Base-by-base conservation (phyloP, 305 asterid genomes). In the Solanum hybrid region DNA sequence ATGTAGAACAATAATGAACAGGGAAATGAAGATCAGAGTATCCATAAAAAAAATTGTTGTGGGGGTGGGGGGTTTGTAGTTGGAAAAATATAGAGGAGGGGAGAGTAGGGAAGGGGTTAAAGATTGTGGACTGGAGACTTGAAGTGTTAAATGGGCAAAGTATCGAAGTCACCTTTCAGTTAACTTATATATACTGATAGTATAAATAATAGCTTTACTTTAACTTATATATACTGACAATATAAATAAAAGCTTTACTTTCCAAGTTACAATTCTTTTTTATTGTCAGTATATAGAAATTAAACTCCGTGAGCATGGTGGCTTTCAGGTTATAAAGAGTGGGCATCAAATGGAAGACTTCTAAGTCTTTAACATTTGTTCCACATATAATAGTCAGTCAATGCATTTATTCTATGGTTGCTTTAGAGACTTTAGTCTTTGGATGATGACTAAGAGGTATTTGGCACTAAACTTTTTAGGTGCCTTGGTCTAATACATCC, bases 91-190 rank as follows among this genome's bases (percentile, higher is more conserved):
- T 24, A 38, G 73, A 34, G 14, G 57, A 29, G 75, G 11, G 20
- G 31, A 34, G 29, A 24, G 72, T 90, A 22, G 75, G 36, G 84
- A 89, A 90, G 13, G 37, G 87, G 27, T 5, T 81, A 39, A 82
- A 82, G 87, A 82, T 15, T 82, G 14, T 27, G 10, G 76, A 84
- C 27, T 0, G 41, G 39, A 29, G 75, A 84, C 78, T 70, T 83
- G 89, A 68, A 91, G 92, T 90, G 90, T 31, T 80, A 5, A 89
- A 87, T 27, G 72, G 77, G 92, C 15, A 89, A 88, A 38, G 90
- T 27, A 84, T 89, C 24, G 7, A 73, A 26, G 9, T 14, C 39
- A 84, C 33, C 39, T 83, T 83, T 32, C 10, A 83, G 3, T 65
- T 38, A 37, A 37, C 9, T 37, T 79, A 10, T 79, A 36, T 79